Evolutionary conservation across 2,329 filamentous ascomycete genomes (phyloP), one percentile per base, ranked within the genome.

Genomic region (Lasiodiplodia theobromae): DNA sequence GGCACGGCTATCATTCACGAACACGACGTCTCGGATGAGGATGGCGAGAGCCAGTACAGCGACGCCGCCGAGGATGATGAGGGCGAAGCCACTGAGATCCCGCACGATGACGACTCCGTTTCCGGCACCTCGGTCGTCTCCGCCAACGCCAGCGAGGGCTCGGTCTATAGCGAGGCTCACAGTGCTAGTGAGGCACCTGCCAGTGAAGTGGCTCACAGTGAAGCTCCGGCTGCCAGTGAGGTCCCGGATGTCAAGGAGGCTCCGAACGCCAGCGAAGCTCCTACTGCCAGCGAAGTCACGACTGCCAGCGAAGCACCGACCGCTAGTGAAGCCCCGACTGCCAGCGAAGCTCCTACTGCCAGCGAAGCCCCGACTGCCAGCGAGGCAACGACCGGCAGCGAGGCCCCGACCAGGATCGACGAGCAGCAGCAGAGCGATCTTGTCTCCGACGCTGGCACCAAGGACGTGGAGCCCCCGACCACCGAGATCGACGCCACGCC

Each of bases 21-120:
- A 14, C 40, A 47, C 14, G 63, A 66, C 4, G 38, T 76, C 76
- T 64, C 60, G 58, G 75, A 73, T n/a, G 65, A 57, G 18, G 66
- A 70, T 16, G 73, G 71, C n/a, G 71, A 69, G 34, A 74, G 72
- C 53, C 52, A 67, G 21, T 58, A 67, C 44, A 52, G 60, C n/a
- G 44, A 64, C 18, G 37, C 63, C 5, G 31, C 25, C 14, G 63
- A 54, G n/a, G 65, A 67, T 1, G 65, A 67, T 12, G 74, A 73
- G 54, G 70, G 65, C 40, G 72, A 74, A 51, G 67, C 69, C 63
- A 28, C 52, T 28, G 52, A 64, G 56, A 56, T 72, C 21, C 64
- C 68, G 66, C 49, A 38, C n/a, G 47, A 62, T 6, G 38, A 57
- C n/a, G 66, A 68, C 37, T 68, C 57, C 18, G 34, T 62, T 11